phyloP scores from a whole-genome alignment of 2,329 filamentous ascomycete genomes.

The Calonectria honghensis region DNA sequence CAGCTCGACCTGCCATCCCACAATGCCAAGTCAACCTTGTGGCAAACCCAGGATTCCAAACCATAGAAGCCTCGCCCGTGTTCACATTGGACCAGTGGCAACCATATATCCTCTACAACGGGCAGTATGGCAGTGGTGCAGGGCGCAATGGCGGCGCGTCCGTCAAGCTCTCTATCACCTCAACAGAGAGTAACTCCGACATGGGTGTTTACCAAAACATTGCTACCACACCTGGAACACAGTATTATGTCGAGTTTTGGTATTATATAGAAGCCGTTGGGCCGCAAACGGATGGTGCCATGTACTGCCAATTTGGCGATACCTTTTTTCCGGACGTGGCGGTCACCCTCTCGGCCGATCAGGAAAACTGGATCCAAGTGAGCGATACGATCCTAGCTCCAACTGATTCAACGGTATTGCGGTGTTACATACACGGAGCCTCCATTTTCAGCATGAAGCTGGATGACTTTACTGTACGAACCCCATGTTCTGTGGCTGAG shows the following conservation, averaged over 20 bases:
- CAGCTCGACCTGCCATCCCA: neutral
- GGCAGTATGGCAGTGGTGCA: neutral
- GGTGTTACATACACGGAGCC: neutral
- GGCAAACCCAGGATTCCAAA: neutral
- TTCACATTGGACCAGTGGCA: neutral
- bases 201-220: neutral
- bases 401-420: neutral
- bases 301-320: neutral
- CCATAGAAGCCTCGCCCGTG: neutral
- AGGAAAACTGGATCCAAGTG: neutral
- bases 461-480: neutral
- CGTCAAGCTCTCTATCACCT: neutral
- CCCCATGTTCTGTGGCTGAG: neutral
- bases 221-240: neutral
- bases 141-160: neutral
- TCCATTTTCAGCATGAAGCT: neutral
- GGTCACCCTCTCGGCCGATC: neutral
- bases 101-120: neutral
- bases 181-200: neutral
- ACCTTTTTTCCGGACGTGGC: neutral
- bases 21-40: neutral
- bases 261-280: neutral
- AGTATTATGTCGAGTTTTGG: neutral
- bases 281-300: neutral
- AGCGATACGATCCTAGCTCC: neutral